Base-by-base conservation (phyloP, 2,329 filamentous ascomycete genomes). In the Aspergillaceae sp. region DNA sequence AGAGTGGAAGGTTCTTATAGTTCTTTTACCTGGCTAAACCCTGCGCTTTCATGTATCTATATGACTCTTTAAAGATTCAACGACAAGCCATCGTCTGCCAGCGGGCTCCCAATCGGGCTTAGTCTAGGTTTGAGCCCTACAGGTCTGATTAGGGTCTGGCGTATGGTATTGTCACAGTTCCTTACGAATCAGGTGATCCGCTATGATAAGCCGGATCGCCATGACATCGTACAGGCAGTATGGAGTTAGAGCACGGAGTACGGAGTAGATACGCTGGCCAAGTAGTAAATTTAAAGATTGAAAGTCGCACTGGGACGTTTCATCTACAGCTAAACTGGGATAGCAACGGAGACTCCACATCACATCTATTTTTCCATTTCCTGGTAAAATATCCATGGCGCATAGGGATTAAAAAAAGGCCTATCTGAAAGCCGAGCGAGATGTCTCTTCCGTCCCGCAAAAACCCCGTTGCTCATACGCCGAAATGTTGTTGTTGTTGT, bases 401-500 rank as follows among this genome's bases (percentile, higher is more conserved):
- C 47, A 53, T 43, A 51, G 49, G 54, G 51, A 56, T 44, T 50
- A 49, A 19, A 36, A 36, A n/a, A 36, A 19, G 50, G 48, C 51
- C 50, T 51, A 51, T 52, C 51, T 51, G 53, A 54, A 47, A 52
- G 43, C 48, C 48, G 44, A 48, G 49, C 51, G 53, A 47, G 49
- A 48, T 48, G 41, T 49, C 40, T 49, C 45, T 48, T 55, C 48
- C 48, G 49, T 47, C 8, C 30, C 8, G 30, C 7, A 38, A 51
- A 49, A 51, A 52, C 53, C 48, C 51, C 48, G 51, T 53, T 50
- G 57, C 53, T 54, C 54, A 48, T 56, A 58, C 49, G 56, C 55
- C 52, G 53, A 51, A 51, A 49, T 49, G 47, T 53, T 55, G 45
- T 42, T 43, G 48, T 45, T 19, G 19, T 19, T 19, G 19, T 19